Base-by-base conservation (phyloP, 345 rosid species). In the Capsella bursapastoris region DNA sequence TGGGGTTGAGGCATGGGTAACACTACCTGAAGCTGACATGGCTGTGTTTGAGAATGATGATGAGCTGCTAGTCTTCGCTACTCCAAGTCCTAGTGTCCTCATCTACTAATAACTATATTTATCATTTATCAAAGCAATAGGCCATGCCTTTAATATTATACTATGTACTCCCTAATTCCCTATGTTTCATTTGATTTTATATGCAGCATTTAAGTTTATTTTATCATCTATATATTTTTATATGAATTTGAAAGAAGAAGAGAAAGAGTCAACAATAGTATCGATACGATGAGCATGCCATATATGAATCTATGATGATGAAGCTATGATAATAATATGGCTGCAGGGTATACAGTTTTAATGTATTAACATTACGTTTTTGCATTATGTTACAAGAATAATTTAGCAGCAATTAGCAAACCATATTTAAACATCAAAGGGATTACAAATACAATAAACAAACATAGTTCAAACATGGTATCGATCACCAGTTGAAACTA, bases 401-500 rank as follows among this genome's bases (percentile, higher is more conserved):
- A 8, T 10, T 11, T 34, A 34, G 35, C 25, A 43, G 57, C 50
- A 22, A 22, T 22, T 22, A 47, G 4, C 53, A 50, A 59, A 18
- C 45, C 52, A 57, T 56, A 8, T 8, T 1, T 41, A 0, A 57
- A 37, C 13, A 57, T 7, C 61, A 59, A 67, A 34, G 48, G 47
- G 6, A 52, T 60, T 5, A 52, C 8, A 37, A 44, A 53, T 31
- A 29, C 3, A 50, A 52, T 3, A 50, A 52, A 44, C 11, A 27
- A 61, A 53, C 34, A 76, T 43, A 55, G 2, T 13, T 22, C 25
- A 2, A 66, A 51, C 18, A 68, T 60, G 48, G 13, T 35, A 34
- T 34, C 0, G 18, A 37, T 90, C 88, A 87, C 96, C 97, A 91
- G 83, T 83, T 87, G 43, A 94, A 91, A 85, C 95, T 90, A 75